A percentile compares a stretch with the other conserved stretches of the same genome.
Evolutionary conservation across 2,329 filamentous ascomycete species (phyloP).

Genomic region (Sodiomyces alkalinus): DNA sequence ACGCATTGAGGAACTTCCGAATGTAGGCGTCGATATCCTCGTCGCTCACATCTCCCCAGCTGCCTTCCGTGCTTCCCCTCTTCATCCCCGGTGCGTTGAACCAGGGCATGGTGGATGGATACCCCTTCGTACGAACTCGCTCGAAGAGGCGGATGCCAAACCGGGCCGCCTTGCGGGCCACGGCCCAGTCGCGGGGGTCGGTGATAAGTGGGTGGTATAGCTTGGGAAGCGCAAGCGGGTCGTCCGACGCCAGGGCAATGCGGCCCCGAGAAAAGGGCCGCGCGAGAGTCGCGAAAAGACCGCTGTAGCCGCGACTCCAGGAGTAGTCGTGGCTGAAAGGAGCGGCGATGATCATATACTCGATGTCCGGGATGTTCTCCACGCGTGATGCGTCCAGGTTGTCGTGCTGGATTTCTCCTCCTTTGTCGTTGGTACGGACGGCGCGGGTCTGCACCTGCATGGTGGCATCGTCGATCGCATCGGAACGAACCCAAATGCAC

Average conservation of each 20-base stretch:
- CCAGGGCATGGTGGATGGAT: constrained; percentile 8
- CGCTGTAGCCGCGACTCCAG: constrained; percentile 9
- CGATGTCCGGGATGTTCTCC: constrained; percentile 15
- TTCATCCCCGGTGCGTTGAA: constrained; percentile 2
- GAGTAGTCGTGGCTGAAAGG: constrained; percentile 13
- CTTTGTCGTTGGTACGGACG: no score
- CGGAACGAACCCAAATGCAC: constrained; percentile 12
- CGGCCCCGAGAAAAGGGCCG: constrained; percentile 15
- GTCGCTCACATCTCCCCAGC: constrained; percentile 14
- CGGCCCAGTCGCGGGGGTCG: constrained; percentile 13
- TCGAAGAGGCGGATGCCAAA: constrained; percentile 16
- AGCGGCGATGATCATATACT: constrained; percentile 23
- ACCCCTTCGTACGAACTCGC: constrained; percentile 12
- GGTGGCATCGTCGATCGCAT: constrained; percentile 13
- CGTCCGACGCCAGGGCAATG: constrained; percentile 17
- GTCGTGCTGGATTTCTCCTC: constrained; percentile 4
- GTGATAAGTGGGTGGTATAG: constrained; percentile 16
- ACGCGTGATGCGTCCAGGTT: constrained; percentile 9
- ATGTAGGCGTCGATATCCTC: constrained; percentile 15
- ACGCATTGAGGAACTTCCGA: neutral
- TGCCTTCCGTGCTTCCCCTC: constrained; percentile 1
- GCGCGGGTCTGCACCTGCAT: constrained; percentile 8
- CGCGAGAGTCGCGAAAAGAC: constrained; percentile 13
- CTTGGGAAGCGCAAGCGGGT: constrained; percentile 17
- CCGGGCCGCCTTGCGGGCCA: constrained; percentile 12